Evolutionary conservation across 164 flowering plant species (phyloP).

Genomic region (Piper betle): DNA sequence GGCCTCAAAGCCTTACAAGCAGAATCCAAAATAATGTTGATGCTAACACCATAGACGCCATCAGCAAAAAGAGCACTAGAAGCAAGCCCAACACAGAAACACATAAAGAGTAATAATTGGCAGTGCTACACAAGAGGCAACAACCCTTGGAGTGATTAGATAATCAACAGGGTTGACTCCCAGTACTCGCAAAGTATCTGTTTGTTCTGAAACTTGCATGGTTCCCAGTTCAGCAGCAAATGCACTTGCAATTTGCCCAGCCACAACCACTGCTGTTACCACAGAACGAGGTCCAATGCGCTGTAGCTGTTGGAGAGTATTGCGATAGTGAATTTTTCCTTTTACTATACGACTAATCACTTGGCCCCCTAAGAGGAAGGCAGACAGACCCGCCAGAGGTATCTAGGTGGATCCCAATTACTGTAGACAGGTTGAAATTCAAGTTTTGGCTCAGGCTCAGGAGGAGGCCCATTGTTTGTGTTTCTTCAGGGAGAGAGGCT

Average conservation of each 20-base stretch:
- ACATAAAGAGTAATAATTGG: conserved; percentile 73
- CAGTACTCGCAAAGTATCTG: conserved; percentile 76
- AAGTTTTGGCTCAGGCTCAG: conserved; percentile 13
- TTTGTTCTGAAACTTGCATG: conserved; percentile 98
- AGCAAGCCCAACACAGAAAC: conserved; percentile 78
- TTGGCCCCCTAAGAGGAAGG: conserved; percentile 64
- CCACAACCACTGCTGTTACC: conserved; percentile 75
- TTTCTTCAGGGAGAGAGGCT: conserved; percentile 25
- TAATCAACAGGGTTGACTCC: conserved; percentile 86
- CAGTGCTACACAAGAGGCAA: conserved; percentile 67
- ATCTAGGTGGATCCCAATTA: conserved; percentile 71
- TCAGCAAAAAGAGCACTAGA: conserved; percentile 81
- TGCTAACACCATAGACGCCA: conserved; percentile 65
- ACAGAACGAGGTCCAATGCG: conserved; percentile 85
- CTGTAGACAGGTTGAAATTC: conserved; percentile 10
- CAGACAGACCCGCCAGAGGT: conserved; percentile 75
- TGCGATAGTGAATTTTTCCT: conserved; percentile 70
- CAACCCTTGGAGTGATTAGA: conserved; percentile 73
- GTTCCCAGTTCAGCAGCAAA: conserved; percentile 93
- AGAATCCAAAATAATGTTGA: conserved; percentile 76
- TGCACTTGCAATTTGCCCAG: conserved; percentile 88
- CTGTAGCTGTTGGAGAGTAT: conserved; percentile 85
- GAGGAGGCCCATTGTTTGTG: conserved; percentile 18
- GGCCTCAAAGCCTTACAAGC: conserved; percentile 65
- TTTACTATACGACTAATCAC: conserved; percentile 43